Evolutionary conservation across 345 rosid genomes (phyloP).

Genomic region (Lagerstroemia speciosa): DNA sequence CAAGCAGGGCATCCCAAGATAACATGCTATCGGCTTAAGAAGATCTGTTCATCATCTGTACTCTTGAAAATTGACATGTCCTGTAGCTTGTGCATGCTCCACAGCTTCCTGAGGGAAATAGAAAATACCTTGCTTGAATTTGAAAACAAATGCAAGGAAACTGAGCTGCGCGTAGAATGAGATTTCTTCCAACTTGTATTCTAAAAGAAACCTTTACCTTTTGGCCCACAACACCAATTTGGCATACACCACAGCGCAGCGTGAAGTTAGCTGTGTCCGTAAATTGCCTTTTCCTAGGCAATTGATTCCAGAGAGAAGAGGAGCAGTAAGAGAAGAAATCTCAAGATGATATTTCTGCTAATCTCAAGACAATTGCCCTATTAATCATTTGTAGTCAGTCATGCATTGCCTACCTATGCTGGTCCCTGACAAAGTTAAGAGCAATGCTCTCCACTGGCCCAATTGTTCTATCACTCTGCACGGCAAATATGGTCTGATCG

Average conservation of each 20-base stretch:
- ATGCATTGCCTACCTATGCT: slow-evolving; percentile 48
- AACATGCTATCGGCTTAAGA: background rate
- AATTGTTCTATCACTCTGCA: slow-evolving; percentile 46
- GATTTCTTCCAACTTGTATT: background rate
- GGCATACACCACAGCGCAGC: slow-evolving; percentile 90
- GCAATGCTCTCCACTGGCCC: slow-evolving; percentile 51
- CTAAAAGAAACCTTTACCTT: slow-evolving; percentile 34
- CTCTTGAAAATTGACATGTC: slow-evolving; percentile 92
- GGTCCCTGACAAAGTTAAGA: slow-evolving; percentile 58
- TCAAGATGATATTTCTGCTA: background rate
- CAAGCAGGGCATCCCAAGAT: background rate
- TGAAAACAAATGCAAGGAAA: background rate
- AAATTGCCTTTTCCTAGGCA: slow-evolving; percentile 60
- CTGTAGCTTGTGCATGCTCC: slow-evolving; percentile 92
- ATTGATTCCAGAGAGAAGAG: slow-evolving; percentile 1
- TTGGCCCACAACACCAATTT: slow-evolving; percentile 80
- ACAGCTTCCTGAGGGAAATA: slow-evolving; percentile 55
- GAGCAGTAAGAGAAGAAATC: background rate
- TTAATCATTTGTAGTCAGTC: background rate
- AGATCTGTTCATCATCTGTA: slow-evolving; percentile 28
- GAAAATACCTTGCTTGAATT: background rate
- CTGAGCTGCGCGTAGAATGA: background rate
- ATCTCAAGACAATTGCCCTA: background rate
- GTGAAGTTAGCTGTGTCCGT: slow-evolving; percentile 82
- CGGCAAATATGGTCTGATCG: slow-evolving; percentile 72